A percentile compares a stretch with the other conserved stretches of the same genome.
phyloP scores from a whole-genome alignment of 2,329 filamentous ascomycete genomes.

The Aureobasidium musti region DNA sequence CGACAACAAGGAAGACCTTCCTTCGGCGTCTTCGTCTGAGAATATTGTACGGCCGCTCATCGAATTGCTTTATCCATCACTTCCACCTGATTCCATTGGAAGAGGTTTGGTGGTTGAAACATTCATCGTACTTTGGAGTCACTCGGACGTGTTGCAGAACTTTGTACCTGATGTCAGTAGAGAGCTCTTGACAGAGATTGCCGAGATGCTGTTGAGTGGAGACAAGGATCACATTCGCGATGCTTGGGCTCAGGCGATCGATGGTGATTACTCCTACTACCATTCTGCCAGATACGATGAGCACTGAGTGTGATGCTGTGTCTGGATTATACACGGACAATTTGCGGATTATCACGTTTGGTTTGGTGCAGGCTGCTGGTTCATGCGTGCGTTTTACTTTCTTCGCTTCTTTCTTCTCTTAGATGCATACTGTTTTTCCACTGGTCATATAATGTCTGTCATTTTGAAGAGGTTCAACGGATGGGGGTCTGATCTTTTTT shows the following conservation, averaged over 20 bases:
- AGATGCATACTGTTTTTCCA: neutral
- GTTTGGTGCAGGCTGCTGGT: slow-evolving; percentile 21
- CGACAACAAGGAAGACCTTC: neutral
- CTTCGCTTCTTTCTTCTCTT: neutral
- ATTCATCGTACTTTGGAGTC: slow-evolving; percentile 29
- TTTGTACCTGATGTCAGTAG: slow-evolving; percentile 27
- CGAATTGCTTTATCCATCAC: slow-evolving; percentile 26
- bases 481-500: neutral
- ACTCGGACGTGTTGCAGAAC: slow-evolving; percentile 23
- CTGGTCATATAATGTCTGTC: neutral
- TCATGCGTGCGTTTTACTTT: slow-evolving; percentile 8
- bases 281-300: slow-evolving; percentile 28
- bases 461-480: neutral
- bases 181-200: slow-evolving; percentile 27
- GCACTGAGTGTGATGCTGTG: neutral
- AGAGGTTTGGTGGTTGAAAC: slow-evolving; percentile 28
- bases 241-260: slow-evolving; percentile 28
- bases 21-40: slow-evolving; percentile 15
- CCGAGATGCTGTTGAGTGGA: slow-evolving; percentile 28
- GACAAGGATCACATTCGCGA: slow-evolving; percentile 29
- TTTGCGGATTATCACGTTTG: neutral
- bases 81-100: slow-evolving; percentile 26
- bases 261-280: slow-evolving; percentile 29
- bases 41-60: slow-evolving; percentile 26
- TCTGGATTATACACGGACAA: neutral